Evolutionary conservation across 805 yeast genomes (phyloP), one percentile per base, ranked within the genome.

Genomic region (Yarrowia yakushimensis): DNA sequence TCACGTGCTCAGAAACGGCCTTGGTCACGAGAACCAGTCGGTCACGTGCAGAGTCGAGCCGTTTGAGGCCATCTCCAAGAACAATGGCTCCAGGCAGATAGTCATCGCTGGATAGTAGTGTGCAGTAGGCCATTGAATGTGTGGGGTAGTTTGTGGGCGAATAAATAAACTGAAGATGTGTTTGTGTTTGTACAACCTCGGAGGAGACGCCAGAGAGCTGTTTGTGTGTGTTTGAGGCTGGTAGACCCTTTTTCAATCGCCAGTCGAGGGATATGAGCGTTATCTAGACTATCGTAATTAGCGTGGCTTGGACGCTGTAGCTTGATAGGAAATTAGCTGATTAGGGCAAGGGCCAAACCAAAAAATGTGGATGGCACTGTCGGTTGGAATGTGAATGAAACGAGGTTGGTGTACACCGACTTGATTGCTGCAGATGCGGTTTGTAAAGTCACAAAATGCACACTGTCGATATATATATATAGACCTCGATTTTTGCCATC

Each of bases 81-180:
- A 81, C 81, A 18, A 81, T 69, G 0, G 85, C 82, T 7, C 87
- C 88, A 2, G 71, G 69, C 10, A 74, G 66, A 50, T 83, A 83
- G 57, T 70, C 69, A 60, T 78, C 76, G 62, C 74, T 73, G 67
- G 78, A 80, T 25, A 83, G 72, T 42, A 82, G 72, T 4, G 85
- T 78, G 22, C 42, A 31, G 34, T 59, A 59, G 7, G 61, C 36
- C 59, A 52, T 52, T 15, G 2, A 13, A 12, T 30, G 11, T 13
- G 17, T 10, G 4, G 34, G 11, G 34, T 8, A n/a, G 34, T 13
- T 30, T 4, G 30, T 11, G 30, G 27, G 33, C 5, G 11, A 41
- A 41, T 15, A 25, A 25, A 41, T n/a, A 13, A 11, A 15, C 34
- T 15, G 30, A 11, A 23, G 22, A 9, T 22, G 48, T 41, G 28